phyloP scores from a whole-genome alignment of 768 basidiomycete species.

The Tephrocybe sp. region DNA sequence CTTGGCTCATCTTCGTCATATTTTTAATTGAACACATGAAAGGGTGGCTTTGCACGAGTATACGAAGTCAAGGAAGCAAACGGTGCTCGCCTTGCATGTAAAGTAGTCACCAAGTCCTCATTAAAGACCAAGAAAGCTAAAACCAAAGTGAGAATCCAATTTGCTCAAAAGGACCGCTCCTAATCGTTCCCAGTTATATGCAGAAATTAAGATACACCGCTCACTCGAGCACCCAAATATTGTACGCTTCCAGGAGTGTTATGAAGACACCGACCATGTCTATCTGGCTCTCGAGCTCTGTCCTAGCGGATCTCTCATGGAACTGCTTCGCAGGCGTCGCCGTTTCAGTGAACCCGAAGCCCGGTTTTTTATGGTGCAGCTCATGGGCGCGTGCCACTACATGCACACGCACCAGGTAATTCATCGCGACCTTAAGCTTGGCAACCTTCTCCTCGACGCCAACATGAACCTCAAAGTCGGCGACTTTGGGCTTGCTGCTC shows the following conservation, averaged over 20 bases:
- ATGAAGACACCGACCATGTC: constrained; percentile 93
- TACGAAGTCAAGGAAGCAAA: constrained; percentile 85
- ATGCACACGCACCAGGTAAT: constrained; percentile 98
- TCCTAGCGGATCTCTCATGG: constrained; percentile 86
- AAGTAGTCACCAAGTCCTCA: constrained; percentile 91
- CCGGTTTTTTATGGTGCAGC: constrained; percentile 90
- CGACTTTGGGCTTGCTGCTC: constrained; percentile 95
- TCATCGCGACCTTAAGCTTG: constrained; percentile 95
- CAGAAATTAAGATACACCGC: constrained; percentile 97
- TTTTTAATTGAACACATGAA: constrained; percentile 27
- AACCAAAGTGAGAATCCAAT: constrained; percentile 66
- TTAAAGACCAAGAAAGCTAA: constrained; percentile 96
- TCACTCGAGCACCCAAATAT: constrained; percentile 92
- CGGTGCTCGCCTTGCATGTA: constrained; percentile 76
- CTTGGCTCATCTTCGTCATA: neutral
- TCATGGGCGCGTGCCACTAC: constrained; percentile 95
- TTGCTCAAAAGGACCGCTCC: neutral
- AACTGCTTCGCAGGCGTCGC: constrained; percentile 82
- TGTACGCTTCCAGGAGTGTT: constrained; percentile 89
- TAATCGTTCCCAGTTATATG: constrained; percentile 69
- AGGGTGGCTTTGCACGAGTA: constrained; percentile 94
- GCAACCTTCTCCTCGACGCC: constrained; percentile 88
- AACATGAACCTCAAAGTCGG: constrained; percentile 97
- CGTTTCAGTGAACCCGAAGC: constrained; percentile 92
- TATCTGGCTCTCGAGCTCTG: constrained; percentile 98